Conservation (phyloP, 2,329 filamentous ascomycete species). For the Pseudogymnoascus sp. region DNA sequence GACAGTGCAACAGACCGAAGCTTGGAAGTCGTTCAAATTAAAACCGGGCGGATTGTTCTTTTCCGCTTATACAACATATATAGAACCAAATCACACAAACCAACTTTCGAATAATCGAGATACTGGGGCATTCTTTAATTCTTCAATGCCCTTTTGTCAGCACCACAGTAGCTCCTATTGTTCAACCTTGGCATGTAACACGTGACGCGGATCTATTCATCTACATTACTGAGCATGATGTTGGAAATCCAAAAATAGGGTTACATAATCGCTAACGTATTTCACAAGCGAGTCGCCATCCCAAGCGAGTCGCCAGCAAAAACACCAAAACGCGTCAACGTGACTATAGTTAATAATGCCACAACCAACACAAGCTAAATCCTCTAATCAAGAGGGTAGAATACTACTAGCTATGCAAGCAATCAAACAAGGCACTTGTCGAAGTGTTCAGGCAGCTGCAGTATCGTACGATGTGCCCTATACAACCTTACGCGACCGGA, state of each 20-base stretch:
- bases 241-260: neutral
- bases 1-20: neutral
- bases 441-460: too few relatives aligned
- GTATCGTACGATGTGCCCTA: too few relatives aligned
- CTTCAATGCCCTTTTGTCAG: conserved; percentile 9
- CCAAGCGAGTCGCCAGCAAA: too few relatives aligned
- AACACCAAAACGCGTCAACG: too few relatives aligned
- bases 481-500: too few relatives aligned
- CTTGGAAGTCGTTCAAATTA: neutral
- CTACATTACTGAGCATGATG: neutral
- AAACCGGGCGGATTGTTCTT: neutral
- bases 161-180: conserved; percentile 1
- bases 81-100: neutral
- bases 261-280: neutral
- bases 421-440: too few relatives aligned
- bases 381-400: too few relatives aligned
- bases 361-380: too few relatives aligned
- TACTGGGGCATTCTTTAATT: neutral
- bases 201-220: neutral
- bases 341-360: too few relatives aligned
- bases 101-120: neutral
- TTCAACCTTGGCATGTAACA: neutral
- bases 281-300: too few relatives aligned
- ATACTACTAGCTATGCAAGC: too few relatives aligned
- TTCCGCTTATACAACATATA: neutral